A percentile compares a stretch with the other conserved stretches of the same genome.
Evolutionary conservation across 345 rosid species (phyloP).

Genomic region (Salix udensis): DNA sequence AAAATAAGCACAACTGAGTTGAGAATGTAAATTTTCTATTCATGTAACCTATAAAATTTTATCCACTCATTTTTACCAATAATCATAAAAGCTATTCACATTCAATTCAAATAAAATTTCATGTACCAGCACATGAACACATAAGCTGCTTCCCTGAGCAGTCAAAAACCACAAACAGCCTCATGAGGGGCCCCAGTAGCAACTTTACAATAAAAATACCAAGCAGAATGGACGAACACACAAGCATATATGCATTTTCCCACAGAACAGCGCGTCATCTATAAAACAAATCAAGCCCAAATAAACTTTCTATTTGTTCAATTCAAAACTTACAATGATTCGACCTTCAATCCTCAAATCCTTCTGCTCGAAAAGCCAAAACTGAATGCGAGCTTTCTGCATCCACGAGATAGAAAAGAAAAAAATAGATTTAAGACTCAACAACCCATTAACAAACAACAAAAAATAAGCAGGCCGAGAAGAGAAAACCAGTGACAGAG

Average conservation of each 20-base stretch:
- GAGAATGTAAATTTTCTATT: not conserved
- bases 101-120: no score
- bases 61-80: not conserved
- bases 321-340: constrained; percentile 43
- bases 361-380: constrained; percentile 97
- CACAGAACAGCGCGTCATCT: no score
- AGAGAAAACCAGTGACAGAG: not conserved
- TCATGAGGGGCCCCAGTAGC: not conserved
- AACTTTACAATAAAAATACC: not conserved
- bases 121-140: no score
- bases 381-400: constrained; percentile 95
- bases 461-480: not conserved
- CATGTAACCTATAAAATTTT: not conserved
- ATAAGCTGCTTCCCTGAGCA: not conserved
- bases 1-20: not conserved
- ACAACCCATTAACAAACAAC: not conserved
- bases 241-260: no score
- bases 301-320: not conserved
- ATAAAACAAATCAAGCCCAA: not conserved
- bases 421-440: not conserved
- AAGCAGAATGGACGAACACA: not conserved
- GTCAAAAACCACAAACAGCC: not conserved
- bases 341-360: constrained; percentile 88
- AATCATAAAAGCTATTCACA: no score
- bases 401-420: constrained; percentile 1